phyloP scores from a whole-genome alignment of 2,329 filamentous ascomycete genomes.

The Arthrobotrys sinensis region DNA sequence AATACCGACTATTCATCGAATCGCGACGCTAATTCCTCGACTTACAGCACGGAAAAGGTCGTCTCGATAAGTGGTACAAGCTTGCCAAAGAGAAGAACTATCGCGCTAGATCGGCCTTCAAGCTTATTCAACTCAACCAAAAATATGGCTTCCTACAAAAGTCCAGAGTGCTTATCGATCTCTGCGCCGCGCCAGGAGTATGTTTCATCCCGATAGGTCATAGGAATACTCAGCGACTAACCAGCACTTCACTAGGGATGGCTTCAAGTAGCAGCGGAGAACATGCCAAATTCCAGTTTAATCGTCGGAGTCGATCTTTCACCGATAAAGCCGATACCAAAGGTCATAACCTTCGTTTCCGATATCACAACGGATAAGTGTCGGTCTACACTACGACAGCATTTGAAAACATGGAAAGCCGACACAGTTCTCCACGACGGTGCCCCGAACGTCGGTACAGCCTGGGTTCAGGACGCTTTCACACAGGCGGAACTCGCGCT shows the following conservation, averaged over 20 bases:
- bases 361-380: slow-evolving; percentile 99
- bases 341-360: slow-evolving; percentile 94
- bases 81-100: slow-evolving; percentile 99
- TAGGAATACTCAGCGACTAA: slow-evolving; percentile 21
- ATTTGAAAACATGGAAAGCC: slow-evolving; percentile 96
- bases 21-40: slow-evolving; percentile 60
- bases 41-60: slow-evolving; percentile 88
- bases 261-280: slow-evolving; percentile 96
- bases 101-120: slow-evolving; percentile 94
- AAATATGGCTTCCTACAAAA: slow-evolving; percentile 99
- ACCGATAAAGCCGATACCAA: slow-evolving; percentile 95
- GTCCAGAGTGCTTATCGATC: slow-evolving; percentile 95
- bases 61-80: slow-evolving; percentile 99
- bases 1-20: slow-evolving; percentile 14
- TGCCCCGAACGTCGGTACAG: slow-evolving; percentile 96
- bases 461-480: slow-evolving; percentile 98
- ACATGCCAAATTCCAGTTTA: slow-evolving; percentile 89
- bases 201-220: not conserved
- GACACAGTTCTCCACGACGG: slow-evolving; percentile 97
- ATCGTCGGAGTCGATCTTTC: slow-evolving; percentile 95
- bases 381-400: slow-evolving; percentile 86
- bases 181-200: slow-evolving; percentile 94
- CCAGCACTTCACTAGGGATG: slow-evolving; percentile 75
- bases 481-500: slow-evolving; percentile 94
- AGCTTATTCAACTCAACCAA: slow-evolving; percentile 97